Evolutionary conservation across 1,284 basidiomycete genomes (phyloP), one percentile per base, ranked within the genome.

Genomic region (Gomphus bonarii): DNA sequence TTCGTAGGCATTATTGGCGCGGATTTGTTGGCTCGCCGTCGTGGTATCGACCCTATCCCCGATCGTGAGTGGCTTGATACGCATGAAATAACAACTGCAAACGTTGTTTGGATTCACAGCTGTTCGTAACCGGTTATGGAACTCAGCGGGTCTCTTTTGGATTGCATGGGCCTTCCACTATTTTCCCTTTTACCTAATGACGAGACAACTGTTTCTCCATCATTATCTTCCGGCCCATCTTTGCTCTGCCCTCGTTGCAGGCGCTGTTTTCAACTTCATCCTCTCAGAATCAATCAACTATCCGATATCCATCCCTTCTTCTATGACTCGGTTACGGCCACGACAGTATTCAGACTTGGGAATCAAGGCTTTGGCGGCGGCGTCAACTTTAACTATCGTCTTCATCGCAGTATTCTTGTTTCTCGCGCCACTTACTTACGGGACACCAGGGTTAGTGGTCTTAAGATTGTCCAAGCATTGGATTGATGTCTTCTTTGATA

Each of bases 111-210:
- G 59, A 58, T 31, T 53, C 54, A 51, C 64, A 90, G 92, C 86
- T 58, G 83, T 94, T 31, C 90, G 94, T 54, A 92, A 94, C 67
- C 84, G 97, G 47, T 75, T 98, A 30, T 90, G 94, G 83, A 95
- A 97, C 70, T 93, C 93, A 55, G 84, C 89, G 22, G 93, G 95
- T 36, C 97, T 98, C 77, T 98, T 99, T 80, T 72, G 94, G 54
- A 74, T 93, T 40, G 83, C 95, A 10, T 99, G 97, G 97, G 85
- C 82, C 7, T 91, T 89, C 61, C 97, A 99, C 72, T 99, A 97
- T 74, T 75, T 91, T 67, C 97, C 97, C 11, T 99, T 99, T 81
- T 99, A 91, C 84, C 78, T 97, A 36, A 97, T 99, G 93, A 88
- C 81, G 66, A 90, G 97, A 55, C 97, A 99, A 68, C 79, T 95